A percentile compares a stretch with the other conserved stretches of the same genome.
Conservation (phyloP, 495 filamentous ascomycete genomes). For the Lophiostoma macrostomum region DNA sequence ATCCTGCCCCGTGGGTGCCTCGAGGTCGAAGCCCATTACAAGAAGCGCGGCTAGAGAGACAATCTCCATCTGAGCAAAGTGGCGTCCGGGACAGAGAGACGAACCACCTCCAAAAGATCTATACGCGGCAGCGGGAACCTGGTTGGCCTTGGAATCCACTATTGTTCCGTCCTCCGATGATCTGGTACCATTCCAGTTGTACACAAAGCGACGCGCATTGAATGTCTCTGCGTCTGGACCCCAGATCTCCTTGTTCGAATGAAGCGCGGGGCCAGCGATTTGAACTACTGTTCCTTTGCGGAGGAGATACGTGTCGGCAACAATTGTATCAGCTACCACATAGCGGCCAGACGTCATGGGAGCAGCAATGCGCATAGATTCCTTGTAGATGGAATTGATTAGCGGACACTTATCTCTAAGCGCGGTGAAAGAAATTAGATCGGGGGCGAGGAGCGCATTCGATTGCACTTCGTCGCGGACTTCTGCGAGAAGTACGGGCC, state of each 20-base stretch:
- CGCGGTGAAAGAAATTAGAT: constrained; percentile 9
- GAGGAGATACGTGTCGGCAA: constrained; percentile 29
- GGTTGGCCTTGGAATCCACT: constrained; percentile 1
- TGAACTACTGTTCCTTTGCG: constrained; percentile 20
- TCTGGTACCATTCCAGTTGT: constrained; percentile 2
- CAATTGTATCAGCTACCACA: constrained; percentile 25
- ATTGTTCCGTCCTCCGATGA: constrained; percentile 4
- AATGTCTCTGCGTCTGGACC: constrained; percentile 24
- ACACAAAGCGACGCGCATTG: constrained; percentile 25
- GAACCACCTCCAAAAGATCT: constrained; percentile 47
- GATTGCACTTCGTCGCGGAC: constrained; percentile 19
- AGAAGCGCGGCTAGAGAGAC: constrained; percentile 42
- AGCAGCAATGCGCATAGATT: constrained; percentile 23
- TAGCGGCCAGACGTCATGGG: constrained; percentile 15
- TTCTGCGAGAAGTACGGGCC: constrained; percentile 20
- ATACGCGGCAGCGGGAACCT: constrained; percentile 34
- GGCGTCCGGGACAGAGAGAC: constrained; percentile 47
- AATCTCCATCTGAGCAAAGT: constrained; percentile 49
- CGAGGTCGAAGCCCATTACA: constrained; percentile 44
- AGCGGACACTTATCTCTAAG: constrained; percentile 23
- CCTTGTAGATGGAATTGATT: constrained; percentile 25
- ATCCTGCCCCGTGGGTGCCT: constrained; percentile 12
- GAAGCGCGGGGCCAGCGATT: constrained; percentile 23
- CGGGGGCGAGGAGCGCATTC: neutral
- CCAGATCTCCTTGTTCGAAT: constrained; percentile 19